A percentile compares a stretch with the other conserved stretches of the same genome.
These are phyloP conservation scores for Wolfiporia cocos DNA, from an alignment of 1,284 basidiomycete species.

Conservation along the genomic window DNA sequence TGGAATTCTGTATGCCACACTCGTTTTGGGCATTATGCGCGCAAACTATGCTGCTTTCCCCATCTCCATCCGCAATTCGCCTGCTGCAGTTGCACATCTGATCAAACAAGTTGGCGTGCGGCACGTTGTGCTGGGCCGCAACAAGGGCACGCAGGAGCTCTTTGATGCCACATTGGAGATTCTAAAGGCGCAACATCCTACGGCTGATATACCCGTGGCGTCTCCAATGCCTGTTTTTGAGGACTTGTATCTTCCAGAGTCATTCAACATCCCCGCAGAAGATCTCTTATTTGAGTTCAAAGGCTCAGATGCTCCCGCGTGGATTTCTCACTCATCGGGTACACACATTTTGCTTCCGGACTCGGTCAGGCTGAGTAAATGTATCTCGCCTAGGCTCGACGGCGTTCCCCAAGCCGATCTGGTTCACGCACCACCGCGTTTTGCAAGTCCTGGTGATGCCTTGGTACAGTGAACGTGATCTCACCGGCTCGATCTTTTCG, in stretches of 20 bases:
- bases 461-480: conserved; percentile 12
- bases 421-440: conserved; percentile 9
- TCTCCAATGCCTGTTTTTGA: conserved; percentile 16
- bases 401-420: conserved; percentile 21
- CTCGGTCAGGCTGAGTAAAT: conserved; percentile 1
- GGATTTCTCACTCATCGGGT: conserved; percentile 28
- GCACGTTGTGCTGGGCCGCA: conserved; percentile 23
- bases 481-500: conserved; percentile 13
- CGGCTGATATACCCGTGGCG: not conserved
- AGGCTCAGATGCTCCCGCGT: conserved; percentile 10
- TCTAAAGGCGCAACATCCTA: not conserved
- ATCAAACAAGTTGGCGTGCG: conserved; percentile 20
- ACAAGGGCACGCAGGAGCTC: conserved; percentile 19
- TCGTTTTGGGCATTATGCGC: conserved; percentile 20
- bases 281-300: not conserved
- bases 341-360: not conserved
- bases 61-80: conserved; percentile 34
- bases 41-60: conserved; percentile 26
- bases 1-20: conserved; percentile 23
- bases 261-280: not conserved
- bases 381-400: conserved; percentile 16
- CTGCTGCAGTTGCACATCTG: conserved; percentile 28
- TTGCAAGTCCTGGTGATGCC: conserved; percentile 1
- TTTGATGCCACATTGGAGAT: conserved; percentile 3
- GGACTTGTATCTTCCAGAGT: conserved; percentile 11